Conservation (phyloP, 2,329 filamentous ascomycete genomes). For the Fusarium sacchari region DNA sequence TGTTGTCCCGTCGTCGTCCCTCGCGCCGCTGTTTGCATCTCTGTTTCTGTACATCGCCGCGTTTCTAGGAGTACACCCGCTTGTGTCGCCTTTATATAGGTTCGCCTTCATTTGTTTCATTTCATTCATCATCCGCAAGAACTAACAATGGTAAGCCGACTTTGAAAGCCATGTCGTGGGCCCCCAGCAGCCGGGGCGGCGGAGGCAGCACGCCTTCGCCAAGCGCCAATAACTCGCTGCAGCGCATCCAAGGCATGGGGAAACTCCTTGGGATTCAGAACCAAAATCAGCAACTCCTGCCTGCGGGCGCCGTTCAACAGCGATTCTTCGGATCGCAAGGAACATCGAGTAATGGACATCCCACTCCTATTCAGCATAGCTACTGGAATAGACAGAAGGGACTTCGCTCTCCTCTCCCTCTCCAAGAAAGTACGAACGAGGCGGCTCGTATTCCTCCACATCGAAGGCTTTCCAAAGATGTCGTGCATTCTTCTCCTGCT, state of each 20-base stretch:
- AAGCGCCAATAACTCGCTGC: slow-evolving; percentile 11
- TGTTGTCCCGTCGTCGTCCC: not conserved
- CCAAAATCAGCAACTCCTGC: slow-evolving; percentile 9
- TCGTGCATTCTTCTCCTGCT: not conserved
- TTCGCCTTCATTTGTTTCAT: not conserved
- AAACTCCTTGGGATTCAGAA: not conserved
- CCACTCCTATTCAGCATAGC: not conserved
- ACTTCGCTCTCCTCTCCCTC: not conserved
- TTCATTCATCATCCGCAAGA: not conserved
- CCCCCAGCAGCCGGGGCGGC: not conserved
- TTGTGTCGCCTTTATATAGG: not conserved
- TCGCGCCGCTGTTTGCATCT: not conserved
- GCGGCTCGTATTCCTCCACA: not conserved
- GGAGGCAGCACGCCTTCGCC: not conserved
- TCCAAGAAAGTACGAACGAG: not conserved
- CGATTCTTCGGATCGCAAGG: not conserved
- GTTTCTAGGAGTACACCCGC: not conserved
- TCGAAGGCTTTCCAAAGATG: not conserved
- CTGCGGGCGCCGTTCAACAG: not conserved
- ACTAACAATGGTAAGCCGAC: not conserved
- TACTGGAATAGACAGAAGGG: not conserved
- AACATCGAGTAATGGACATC: not conserved
- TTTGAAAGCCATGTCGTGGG: not conserved
- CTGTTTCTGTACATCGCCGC: not conserved
- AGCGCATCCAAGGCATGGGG: not conserved